Evolutionary conservation across 495 filamentous ascomycete species (phyloP).

Genomic region (Thermothielavioides terrestris): DNA sequence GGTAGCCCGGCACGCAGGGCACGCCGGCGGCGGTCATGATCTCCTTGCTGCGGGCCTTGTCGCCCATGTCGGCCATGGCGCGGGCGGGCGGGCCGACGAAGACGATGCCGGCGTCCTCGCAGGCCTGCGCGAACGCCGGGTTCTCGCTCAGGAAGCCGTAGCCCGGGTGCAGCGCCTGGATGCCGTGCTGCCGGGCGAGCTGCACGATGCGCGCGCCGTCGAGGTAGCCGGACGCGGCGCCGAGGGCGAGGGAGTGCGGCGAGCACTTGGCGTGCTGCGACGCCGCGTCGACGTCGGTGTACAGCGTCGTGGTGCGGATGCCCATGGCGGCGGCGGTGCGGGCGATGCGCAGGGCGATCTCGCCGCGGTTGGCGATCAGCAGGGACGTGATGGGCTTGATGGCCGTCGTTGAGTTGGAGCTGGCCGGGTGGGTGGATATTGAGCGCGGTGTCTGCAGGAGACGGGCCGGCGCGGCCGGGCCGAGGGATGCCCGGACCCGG

Average conservation of each 20-base stretch:
- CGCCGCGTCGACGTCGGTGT: slow-evolving; percentile 81
- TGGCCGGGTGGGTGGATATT: slow-evolving; percentile 20
- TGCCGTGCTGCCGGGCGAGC: slow-evolving; percentile 75
- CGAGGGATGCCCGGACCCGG: slow-evolving; percentile 18
- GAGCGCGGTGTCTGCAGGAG: slow-evolving; percentile 1
- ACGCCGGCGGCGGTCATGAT: slow-evolving; percentile 93
- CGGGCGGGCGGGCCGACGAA: slow-evolving; percentile 91
- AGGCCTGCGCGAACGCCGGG: slow-evolving; percentile 77
- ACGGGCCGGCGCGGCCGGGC: slow-evolving; percentile 1
- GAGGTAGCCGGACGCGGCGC: slow-evolving; percentile 70
- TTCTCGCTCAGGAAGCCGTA: slow-evolving; percentile 99
- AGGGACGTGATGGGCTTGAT: slow-evolving; percentile 65
- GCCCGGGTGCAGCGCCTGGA: slow-evolving; percentile 85
- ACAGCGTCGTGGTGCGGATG: slow-evolving; percentile 88
- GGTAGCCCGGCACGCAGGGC: slow-evolving; percentile 93
- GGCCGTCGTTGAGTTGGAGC: slow-evolving; percentile 20
- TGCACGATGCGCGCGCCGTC: slow-evolving; percentile 87
- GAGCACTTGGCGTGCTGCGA: slow-evolving; percentile 85
- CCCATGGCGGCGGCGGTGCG: slow-evolving; percentile 80
- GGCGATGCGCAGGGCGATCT: slow-evolving; percentile 90
- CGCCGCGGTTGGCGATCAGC: slow-evolving; percentile 91
- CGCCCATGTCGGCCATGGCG: slow-evolving; percentile 96
- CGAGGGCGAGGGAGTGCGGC: slow-evolving; percentile 73
- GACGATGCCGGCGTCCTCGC: slow-evolving; percentile 79
- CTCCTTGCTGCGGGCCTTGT: slow-evolving; percentile 84